A percentile compares a stretch with the other conserved stretches of the same genome.
phyloP scores from a whole-genome alignment of 805 yeast species.

The Metschnikowia shivogae region DNA sequence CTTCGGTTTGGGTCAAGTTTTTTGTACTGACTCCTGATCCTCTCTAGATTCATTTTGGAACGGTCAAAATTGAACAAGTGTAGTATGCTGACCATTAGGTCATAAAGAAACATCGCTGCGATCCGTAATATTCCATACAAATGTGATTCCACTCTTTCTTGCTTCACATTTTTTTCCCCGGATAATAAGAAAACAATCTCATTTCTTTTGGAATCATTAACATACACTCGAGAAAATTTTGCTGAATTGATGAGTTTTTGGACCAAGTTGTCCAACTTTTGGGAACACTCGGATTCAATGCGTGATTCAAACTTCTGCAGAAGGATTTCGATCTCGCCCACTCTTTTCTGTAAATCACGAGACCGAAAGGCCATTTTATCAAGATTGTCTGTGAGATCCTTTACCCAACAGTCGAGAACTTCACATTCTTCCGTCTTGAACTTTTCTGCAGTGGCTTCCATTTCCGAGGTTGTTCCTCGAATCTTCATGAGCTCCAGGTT shows the following conservation, averaged over 20 bases:
- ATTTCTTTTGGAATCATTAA: conserved; percentile 26
- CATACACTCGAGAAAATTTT: conserved; percentile 30
- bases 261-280: conserved; percentile 25
- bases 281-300: conserved; percentile 25
- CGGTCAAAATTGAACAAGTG: conserved; percentile 37
- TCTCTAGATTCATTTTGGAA: conserved; percentile 39
- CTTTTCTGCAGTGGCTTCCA: conserved; percentile 23
- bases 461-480: conserved; percentile 23
- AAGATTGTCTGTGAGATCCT: conserved; percentile 29
- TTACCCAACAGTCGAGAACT: conserved; percentile 26
- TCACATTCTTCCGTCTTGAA: conserved; percentile 29
- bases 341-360: conserved; percentile 36
- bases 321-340: conserved; percentile 38
- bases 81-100: conserved; percentile 29
- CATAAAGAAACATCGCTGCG: conserved; percentile 29
- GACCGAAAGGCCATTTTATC: conserved; percentile 40
- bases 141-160: conserved; percentile 4
- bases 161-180: conserved; percentile 15
- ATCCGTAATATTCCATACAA: not conserved
- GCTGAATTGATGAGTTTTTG: conserved; percentile 26
- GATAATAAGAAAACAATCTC: conserved; percentile 26
- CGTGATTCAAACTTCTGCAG: conserved; percentile 25
- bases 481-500: conserved; percentile 31
- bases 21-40: conserved; percentile 37
- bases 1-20: conserved; percentile 39